phyloP scores from a whole-genome alignment of 164 flowering plant genomes.

The Buxus sempervirens region DNA sequence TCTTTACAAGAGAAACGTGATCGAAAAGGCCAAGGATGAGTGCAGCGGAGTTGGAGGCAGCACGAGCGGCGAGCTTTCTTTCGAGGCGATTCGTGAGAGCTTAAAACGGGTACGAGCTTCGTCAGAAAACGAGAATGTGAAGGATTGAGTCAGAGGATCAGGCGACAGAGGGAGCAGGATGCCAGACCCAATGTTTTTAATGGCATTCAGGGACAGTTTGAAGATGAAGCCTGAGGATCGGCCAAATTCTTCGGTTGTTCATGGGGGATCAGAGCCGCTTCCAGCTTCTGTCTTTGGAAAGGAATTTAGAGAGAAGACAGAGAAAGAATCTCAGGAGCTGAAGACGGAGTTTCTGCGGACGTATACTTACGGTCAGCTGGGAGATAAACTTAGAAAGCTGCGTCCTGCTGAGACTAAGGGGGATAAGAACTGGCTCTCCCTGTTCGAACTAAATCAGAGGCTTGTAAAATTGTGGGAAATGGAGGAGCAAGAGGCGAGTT shows the following conservation, averaged over 20 bases:
- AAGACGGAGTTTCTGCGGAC: constrained; percentile 40
- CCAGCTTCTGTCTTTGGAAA: constrained; percentile 29
- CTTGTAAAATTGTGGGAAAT: constrained; percentile 51
- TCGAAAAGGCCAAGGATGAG: constrained; percentile 7
- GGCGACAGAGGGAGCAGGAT: not conserved
- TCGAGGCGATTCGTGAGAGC: constrained; percentile 37
- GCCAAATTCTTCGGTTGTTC: not conserved
- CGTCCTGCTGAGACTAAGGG: constrained; percentile 39
- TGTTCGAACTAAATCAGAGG: constrained; percentile 72
- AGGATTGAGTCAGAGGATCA: constrained; percentile 5
- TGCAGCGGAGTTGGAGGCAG: not conserved
- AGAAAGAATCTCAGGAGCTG: constrained; percentile 9
- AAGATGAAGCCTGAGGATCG: constrained; percentile 24
- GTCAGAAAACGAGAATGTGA: not conserved
- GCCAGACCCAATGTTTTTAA: constrained; percentile 19
- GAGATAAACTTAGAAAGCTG: constrained; percentile 51
- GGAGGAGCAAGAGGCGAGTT: constrained; percentile 47
- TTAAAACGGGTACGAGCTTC: constrained; percentile 22
- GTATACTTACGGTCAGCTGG: constrained; percentile 48
- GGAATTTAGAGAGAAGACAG: constrained; percentile 27
- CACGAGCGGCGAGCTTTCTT: constrained; percentile 1
- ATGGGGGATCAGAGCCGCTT: constrained; percentile 27
- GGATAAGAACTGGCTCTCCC: constrained; percentile 46
- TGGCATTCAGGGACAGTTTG: constrained; percentile 23
- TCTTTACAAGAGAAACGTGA: constrained; percentile 36